Conservation (phyloP, 352 stramenopile genomes). For the Globisporangium alternatum region DNA sequence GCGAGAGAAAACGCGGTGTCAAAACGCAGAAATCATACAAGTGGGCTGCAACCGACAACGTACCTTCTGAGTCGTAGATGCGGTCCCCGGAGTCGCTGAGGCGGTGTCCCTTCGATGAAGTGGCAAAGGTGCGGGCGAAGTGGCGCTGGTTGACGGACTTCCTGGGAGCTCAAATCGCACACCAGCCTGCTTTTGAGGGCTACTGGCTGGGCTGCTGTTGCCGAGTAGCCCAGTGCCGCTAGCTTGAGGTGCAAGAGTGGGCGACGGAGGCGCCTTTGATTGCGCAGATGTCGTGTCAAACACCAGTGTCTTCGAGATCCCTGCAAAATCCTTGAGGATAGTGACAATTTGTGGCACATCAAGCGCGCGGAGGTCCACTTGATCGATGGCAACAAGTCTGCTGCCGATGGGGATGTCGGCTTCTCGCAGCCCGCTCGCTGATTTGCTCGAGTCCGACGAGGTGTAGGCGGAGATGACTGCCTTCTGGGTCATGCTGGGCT, state of each 20-base stretch:
- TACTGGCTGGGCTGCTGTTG: not conserved
- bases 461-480: slow-evolving; percentile 25
- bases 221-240: not conserved
- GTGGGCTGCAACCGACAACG: not conserved
- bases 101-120: not conserved
- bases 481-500: slow-evolving; percentile 14
- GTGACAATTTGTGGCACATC: slow-evolving; percentile 30
- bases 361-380: slow-evolving; percentile 38
- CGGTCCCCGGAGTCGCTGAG: not conserved
- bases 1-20: not conserved
- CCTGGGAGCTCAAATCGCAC: not conserved
- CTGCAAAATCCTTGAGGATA: slow-evolving; percentile 31
- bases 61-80: not conserved
- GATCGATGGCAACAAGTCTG: slow-evolving; percentile 45
- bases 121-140: not conserved
- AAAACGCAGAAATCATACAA: not conserved
- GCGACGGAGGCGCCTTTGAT: not conserved
- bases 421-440: slow-evolving; percentile 18
- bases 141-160: not conserved
- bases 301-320: slow-evolving; percentile 23
- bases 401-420: slow-evolving; percentile 36
- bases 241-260: not conserved
- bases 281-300: slow-evolving; percentile 30
- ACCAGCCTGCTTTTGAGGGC: not conserved
- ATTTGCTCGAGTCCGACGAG: not conserved